Evolutionary conservation across 768 basidiomycete species (phyloP).

Genomic region (Hypholoma fasciculare): DNA sequence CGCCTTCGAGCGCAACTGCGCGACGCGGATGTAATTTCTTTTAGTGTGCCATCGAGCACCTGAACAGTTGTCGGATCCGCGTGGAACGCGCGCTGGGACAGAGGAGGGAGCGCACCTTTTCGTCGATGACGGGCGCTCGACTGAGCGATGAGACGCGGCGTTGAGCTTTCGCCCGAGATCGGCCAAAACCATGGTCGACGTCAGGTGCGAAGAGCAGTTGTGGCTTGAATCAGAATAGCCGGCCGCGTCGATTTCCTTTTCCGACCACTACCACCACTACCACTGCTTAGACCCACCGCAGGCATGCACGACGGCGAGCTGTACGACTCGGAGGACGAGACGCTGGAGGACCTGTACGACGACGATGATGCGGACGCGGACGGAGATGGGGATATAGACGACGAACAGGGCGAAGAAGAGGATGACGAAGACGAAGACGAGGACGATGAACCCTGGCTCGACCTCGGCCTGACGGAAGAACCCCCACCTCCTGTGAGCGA

Average conservation of each 20-base stretch:
- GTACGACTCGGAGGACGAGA: conserved; percentile 52
- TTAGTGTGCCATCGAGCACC: conserved; percentile 93
- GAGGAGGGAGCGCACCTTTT: conserved; percentile 66
- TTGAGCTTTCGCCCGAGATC: conserved; percentile 95
- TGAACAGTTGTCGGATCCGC: conserved; percentile 28
- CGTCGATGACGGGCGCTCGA: conserved; percentile 85
- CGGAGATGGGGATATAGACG: conserved; percentile 37
- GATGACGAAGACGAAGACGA: conserved; percentile 28
- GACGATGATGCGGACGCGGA: conserved; percentile 45
- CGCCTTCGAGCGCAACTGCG: conserved; percentile 83
- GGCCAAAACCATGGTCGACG: conserved; percentile 81
- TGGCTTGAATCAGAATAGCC: background rate
- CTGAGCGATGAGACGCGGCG: conserved; percentile 89
- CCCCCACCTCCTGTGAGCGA: conserved; percentile 21
- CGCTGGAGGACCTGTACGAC: conserved; percentile 42
- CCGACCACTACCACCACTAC: conserved; percentile 1
- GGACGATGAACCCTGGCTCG: conserved; percentile 24
- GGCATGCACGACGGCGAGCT: conserved; percentile 1
- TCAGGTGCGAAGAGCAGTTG: conserved; percentile 16
- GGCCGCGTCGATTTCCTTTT: background rate
- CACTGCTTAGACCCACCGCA: background rate
- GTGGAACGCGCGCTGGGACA: background rate
- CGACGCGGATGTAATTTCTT: conserved; percentile 95
- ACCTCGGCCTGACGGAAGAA: conserved; percentile 25
- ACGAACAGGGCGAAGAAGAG: conserved; percentile 21